phyloP scores from a whole-genome alignment of 495 filamentous ascomycete species.

The Recurvomyces mirabilis region DNA sequence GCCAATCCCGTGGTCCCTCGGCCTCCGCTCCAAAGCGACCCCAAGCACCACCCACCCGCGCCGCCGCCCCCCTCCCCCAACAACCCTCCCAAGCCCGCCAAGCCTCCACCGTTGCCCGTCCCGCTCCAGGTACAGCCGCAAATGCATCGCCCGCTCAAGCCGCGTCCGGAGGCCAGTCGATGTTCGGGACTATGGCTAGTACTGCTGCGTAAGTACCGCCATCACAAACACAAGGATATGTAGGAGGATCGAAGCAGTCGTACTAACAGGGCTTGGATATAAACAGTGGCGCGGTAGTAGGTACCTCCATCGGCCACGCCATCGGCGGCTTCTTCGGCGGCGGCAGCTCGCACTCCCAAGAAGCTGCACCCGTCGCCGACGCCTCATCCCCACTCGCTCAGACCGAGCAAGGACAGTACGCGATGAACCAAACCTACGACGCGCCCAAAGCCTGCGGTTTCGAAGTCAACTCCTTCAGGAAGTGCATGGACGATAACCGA shows the following conservation, averaged over 20 bases:
- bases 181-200: conserved; percentile 37
- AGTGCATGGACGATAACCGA: conserved; percentile 87
- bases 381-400: conserved; percentile 27
- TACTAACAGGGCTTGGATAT: background rate
- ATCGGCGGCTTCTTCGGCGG: conserved; percentile 79
- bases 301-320: conserved; percentile 88
- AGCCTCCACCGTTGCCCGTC: conserved; percentile 30
- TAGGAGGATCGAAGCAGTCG: background rate
- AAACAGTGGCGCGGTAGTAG: conserved; percentile 81
- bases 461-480: conserved; percentile 76
- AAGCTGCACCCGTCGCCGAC: conserved; percentile 36
- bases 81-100: conserved; percentile 25
- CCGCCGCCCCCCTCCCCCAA: conserved; percentile 21
- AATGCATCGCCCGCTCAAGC: conserved; percentile 21
- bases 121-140: conserved; percentile 19
- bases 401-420: conserved; percentile 33
- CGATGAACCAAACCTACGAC: conserved; percentile 42
- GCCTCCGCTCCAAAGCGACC: conserved; percentile 26
- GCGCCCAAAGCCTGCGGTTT: conserved; percentile 51
- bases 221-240: background rate
- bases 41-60: conserved; percentile 16
- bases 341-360: conserved; percentile 45
- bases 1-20: conserved; percentile 28
- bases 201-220: conserved; percentile 35
- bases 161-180: conserved; percentile 26